Evolutionary conservation across 1,284 basidiomycete genomes (phyloP), one percentile per base, ranked within the genome.

Genomic region (Fistulina hepatica): DNA sequence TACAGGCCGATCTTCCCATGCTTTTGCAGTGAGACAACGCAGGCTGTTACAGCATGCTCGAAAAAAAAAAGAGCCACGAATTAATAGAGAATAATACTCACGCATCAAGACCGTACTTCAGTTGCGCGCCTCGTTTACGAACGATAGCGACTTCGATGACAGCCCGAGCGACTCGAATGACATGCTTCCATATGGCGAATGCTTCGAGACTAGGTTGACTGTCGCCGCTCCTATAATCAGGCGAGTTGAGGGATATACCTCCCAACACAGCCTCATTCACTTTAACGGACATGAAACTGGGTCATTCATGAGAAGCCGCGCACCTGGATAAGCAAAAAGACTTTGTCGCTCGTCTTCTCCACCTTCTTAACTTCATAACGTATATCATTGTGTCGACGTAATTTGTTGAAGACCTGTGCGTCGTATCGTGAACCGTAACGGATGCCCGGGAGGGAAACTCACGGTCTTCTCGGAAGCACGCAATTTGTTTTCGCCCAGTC

Each of bases 1-100:
- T 15, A 77, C 63, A 10, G 85, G 80, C 24, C 84, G 65, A 50
- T 86, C 83, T 49, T 91, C 86, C 86, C 86, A 91, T 33, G 82
- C 76, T 50, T 79, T 88, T 9, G 82, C 83, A 40, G 64, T 71
- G 28, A 91, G 54, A 49, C 78, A 81, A 21, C 83, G 71, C 32
- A 78, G 55, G 31, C 84, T 88, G 33, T n/a, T n/a, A 28, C 32
- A 33, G 16, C 48, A 19, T 51, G 41, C 41, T 28, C 24, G 21
- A 33, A 28, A 17, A 43, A 41, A 25, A 32, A 32, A 35, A 7
- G 12, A 26, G 21, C 15, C 12, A 26, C 17, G 15, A 28, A 4
- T 37, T 22, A 16, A n/a, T 15, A 16, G 6, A 25, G 40, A 25
- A 42, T 21, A 33, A 15, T 20, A 55, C 71, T 45, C 52, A 80